Percentiles rank a stretch among this genome's conserved stretches.
phyloP scores from a whole-genome alignment of 2,329 filamentous ascomycete species.

The Paramyrothecium sp. region DNA sequence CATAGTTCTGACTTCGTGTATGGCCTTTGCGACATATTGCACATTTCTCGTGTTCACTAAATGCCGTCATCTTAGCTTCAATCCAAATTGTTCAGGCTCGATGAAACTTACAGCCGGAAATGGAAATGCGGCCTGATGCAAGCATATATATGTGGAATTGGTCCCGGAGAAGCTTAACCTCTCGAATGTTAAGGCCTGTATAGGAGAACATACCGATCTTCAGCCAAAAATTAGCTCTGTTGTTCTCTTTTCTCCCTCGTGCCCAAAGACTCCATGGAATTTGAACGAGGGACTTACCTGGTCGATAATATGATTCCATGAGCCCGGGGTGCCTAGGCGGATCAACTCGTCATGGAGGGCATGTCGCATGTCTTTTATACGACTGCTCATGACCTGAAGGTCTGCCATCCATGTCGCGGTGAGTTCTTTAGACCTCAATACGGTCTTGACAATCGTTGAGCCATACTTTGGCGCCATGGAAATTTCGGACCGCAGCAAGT shows the following conservation, averaged over 20 bases:
- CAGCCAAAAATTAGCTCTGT: constrained; percentile 25
- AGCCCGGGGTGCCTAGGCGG: no score
- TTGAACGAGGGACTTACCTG: no score
- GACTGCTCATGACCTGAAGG: constrained; percentile 27
- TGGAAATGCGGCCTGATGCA: no score
- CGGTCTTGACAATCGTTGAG: constrained; percentile 3
- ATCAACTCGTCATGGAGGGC: no score
- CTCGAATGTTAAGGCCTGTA: constrained; percentile 27
- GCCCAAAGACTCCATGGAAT: neutral
- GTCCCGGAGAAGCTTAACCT: constrained; percentile 18
- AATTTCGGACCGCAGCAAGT: constrained; percentile 7
- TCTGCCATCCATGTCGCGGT: constrained; percentile 17
- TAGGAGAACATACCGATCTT: constrained; percentile 41
- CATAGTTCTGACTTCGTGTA: no score
- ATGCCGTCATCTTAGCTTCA: no score
- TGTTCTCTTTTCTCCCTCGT: constrained; percentile 15
- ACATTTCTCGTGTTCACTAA: no score
- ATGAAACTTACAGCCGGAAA: no score
- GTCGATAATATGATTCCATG: no score
- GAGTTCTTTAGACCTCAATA: constrained; percentile 5
- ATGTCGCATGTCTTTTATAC: constrained; percentile 26
- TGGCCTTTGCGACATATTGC: no score
- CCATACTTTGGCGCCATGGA: constrained; percentile 7
- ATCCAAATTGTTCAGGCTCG: no score
- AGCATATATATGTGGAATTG: constrained; percentile 2